A percentile compares a stretch with the other conserved stretches of the same genome.
Conservation (phyloP, 1,284 basidiomycete genomes). For the Golubevia pallescens region DNA sequence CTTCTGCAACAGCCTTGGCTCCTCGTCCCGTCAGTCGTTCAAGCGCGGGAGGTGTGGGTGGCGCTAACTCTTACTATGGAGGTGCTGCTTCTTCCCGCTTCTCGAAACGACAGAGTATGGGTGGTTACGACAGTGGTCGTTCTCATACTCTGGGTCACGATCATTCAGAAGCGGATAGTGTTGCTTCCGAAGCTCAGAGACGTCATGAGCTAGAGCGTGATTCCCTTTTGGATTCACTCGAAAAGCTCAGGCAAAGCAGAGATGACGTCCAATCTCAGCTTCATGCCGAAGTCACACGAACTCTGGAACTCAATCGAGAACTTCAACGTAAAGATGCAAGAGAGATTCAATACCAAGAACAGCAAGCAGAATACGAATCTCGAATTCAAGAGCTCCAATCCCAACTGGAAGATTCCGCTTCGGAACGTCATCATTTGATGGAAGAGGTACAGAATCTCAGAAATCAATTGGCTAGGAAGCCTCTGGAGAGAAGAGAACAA, state of each 20-base stretch:
- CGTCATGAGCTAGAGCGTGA: conserved; percentile 48
- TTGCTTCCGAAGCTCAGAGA: conserved; percentile 12
- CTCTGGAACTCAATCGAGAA: conserved; percentile 39
- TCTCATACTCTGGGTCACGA: not conserved
- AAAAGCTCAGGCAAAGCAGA: conserved; percentile 25
- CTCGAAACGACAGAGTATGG: not conserved
- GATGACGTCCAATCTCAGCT: conserved; percentile 36
- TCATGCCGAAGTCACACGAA: conserved; percentile 44
- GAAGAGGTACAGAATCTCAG: not conserved
- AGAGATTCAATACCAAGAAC: conserved; percentile 22
- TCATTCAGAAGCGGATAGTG: not conserved
- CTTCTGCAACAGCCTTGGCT: not conserved
- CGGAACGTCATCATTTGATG: conserved; percentile 1
- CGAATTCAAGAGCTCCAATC: conserved; percentile 15
- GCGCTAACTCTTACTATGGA: not conserved
- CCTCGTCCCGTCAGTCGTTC: not conserved
- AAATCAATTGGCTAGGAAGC: conserved; percentile 14
- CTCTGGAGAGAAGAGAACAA: conserved; percentile 14
- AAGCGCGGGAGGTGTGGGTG: not conserved
- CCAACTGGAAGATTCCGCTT: not conserved
- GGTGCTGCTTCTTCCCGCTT: not conserved
- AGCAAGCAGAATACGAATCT: conserved; percentile 24
- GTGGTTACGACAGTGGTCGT: not conserved
- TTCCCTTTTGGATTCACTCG: conserved; percentile 38
- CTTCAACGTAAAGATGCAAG: conserved; percentile 32